Evolutionary conservation across 1,139 yeast species (phyloP).

Genomic region (Pichia sp.): DNA sequence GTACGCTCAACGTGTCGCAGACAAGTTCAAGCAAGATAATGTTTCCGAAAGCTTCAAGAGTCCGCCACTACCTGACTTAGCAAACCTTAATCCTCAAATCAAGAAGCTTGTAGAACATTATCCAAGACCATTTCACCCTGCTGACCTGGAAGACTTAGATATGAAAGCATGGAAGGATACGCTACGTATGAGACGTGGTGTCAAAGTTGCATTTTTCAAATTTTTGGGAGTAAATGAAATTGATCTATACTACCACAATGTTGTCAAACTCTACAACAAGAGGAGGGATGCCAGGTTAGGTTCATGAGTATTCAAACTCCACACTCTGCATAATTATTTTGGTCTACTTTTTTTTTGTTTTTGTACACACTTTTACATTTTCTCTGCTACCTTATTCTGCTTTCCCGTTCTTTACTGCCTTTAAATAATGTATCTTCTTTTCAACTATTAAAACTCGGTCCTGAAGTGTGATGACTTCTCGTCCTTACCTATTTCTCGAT

Average conservation of each 20-base stretch:
- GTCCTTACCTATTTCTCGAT: slow-evolving; percentile 16
- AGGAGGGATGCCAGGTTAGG: no score
- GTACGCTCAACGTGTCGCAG: slow-evolving; percentile 3
- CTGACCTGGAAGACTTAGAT: slow-evolving; percentile 34
- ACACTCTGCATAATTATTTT: no score
- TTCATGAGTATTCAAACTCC: no score
- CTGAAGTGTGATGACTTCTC: no score
- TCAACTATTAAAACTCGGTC: no score
- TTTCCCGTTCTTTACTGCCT: no score
- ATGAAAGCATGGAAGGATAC: slow-evolving; percentile 36
- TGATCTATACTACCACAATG: slow-evolving; percentile 48
- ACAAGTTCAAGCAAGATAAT: slow-evolving; percentile 13
- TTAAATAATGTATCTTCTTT: no score
- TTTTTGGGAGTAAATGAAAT: slow-evolving; percentile 44
- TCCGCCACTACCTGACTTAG: slow-evolving; percentile 23
- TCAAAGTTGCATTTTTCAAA: slow-evolving; percentile 42
- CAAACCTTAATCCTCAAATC: slow-evolving; percentile 18
- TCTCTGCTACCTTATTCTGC: no score
- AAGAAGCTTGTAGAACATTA: slow-evolving; percentile 21
- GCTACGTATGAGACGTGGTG: slow-evolving; percentile 30
- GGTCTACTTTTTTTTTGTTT: no score
- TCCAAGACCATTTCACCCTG: slow-evolving; percentile 23
- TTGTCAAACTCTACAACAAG: slow-evolving; percentile 33
- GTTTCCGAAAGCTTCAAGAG: slow-evolving; percentile 11
- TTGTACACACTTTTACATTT: no score